These are phyloP conservation scores for Erodium moschatum DNA, from an alignment of 441 rosid genomes.

Conservation along the genomic window DNA sequence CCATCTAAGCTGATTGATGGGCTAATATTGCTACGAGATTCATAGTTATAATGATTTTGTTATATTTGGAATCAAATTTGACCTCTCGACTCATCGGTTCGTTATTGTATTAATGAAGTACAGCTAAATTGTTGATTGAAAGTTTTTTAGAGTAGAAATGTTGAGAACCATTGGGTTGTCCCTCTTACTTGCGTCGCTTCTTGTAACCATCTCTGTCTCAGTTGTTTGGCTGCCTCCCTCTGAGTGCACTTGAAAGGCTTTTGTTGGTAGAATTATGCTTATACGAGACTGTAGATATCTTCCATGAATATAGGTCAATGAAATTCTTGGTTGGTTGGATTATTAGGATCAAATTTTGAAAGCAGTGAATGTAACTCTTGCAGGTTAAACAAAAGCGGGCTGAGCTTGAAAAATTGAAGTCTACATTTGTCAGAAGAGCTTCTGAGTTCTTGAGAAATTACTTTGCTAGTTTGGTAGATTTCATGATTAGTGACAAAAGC, in stretches of 20 bases:
- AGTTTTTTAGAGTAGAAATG: no score
- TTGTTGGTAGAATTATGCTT: conserved; percentile 1
- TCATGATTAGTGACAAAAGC: conserved; percentile 94
- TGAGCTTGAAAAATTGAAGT: conserved; percentile 72
- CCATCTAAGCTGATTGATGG: no score
- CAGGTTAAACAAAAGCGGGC: conserved; percentile 88
- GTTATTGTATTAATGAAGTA: no score
- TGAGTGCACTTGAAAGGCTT: not conserved
- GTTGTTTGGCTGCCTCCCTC: no score
- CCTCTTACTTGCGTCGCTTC: no score
- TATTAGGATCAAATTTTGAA: conserved; percentile 13
- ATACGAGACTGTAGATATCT: not conserved
- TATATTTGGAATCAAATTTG: no score
- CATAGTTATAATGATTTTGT: no score
- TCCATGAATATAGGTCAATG: not conserved
- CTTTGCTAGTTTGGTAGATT: conserved; percentile 97
- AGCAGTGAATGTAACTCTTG: conserved; percentile 20
- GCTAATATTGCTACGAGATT: no score
- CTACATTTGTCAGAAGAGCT: conserved; percentile 84
- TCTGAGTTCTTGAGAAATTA: conserved; percentile 93
- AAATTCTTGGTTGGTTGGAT: not conserved
- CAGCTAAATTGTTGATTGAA: no score
- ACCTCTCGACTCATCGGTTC: no score
- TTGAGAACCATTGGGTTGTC: no score
- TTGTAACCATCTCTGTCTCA: no score